phyloP scores from a whole-genome alignment of 768 basidiomycete genomes.

The Calocybe indica region DNA sequence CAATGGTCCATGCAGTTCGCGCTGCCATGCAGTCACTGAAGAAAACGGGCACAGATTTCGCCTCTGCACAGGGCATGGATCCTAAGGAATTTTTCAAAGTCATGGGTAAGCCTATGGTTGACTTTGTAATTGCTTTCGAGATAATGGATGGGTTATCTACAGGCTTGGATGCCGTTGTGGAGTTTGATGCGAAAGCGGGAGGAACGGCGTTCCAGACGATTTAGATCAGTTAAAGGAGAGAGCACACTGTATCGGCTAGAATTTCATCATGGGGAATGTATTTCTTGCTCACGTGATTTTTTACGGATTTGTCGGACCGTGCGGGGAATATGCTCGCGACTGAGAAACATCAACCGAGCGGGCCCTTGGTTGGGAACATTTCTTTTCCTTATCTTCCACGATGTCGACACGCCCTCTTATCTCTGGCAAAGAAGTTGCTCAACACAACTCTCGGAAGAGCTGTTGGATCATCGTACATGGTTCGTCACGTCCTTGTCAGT shows the following conservation, averaged over 20 bases:
- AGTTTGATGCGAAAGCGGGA: slow-evolving; percentile 51
- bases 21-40: slow-evolving; percentile 72
- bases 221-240: slow-evolving; percentile 17
- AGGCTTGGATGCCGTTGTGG: slow-evolving; percentile 50
- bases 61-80: slow-evolving; percentile 58
- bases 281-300: no score
- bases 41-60: slow-evolving; percentile 73
- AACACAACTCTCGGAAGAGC: slow-evolving; percentile 52
- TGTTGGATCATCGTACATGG: slow-evolving; percentile 88
- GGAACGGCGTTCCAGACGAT: slow-evolving; percentile 52
- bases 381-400: background rate
- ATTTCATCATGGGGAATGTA: no score
- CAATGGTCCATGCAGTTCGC: slow-evolving; percentile 72
- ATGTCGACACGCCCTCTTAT: background rate
- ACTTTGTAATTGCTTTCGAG: background rate
- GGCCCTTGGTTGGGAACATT: no score
- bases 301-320: no score
- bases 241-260: background rate
- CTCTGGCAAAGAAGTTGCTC: slow-evolving; percentile 45
- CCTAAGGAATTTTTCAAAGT: slow-evolving; percentile 75
- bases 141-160: background rate
- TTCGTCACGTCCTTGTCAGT: slow-evolving; percentile 18
- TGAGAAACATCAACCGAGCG: no score
- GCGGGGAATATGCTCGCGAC: no score
- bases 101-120: slow-evolving; percentile 44